Percentiles rank a stretch among this genome's conserved stretches.
Evolutionary conservation across 768 basidiomycete genomes (phyloP).

Genomic region (Strobilomyces dryophilus): DNA sequence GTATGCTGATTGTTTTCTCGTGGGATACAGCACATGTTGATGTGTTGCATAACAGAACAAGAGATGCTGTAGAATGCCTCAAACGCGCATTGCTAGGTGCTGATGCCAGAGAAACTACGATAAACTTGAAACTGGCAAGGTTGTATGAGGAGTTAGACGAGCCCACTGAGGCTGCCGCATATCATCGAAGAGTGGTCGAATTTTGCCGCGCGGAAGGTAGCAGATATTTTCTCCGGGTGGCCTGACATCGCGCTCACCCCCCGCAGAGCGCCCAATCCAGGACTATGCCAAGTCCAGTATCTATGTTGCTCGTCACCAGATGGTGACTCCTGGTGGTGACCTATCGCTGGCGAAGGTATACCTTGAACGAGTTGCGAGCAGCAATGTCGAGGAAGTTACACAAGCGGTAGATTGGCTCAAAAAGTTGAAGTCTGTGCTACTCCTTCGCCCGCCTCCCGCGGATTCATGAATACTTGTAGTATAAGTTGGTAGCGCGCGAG

Average conservation of each 20-base stretch:
- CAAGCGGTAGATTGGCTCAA: constrained; percentile 72
- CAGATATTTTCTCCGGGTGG: not conserved
- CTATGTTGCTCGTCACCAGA: constrained; percentile 77
- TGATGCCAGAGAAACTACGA: constrained; percentile 69
- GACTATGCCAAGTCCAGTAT: constrained; percentile 85
- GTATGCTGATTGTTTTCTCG: constrained; percentile 37
- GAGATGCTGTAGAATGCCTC: constrained; percentile 89
- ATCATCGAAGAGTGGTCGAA: constrained; percentile 78
- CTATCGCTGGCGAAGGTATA: constrained; percentile 68
- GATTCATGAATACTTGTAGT: not conserved
- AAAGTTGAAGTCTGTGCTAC: constrained; percentile 39
- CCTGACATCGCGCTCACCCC: constrained; percentile 12
- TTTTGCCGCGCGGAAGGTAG: constrained; percentile 51
- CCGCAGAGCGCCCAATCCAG: constrained; percentile 55
- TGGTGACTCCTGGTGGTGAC: constrained; percentile 59
- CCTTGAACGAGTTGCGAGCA: constrained; percentile 67
- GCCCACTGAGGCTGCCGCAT: constrained; percentile 62
- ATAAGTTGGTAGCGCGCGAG: not conserved
- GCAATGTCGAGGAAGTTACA: constrained; percentile 79
- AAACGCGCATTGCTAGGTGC: constrained; percentile 84
- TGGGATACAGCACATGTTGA: constrained; percentile 2
- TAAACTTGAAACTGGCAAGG: constrained; percentile 70
- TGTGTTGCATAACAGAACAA: constrained; percentile 44
- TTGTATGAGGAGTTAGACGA: constrained; percentile 68
- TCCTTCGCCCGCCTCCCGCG: constrained; percentile 14